Evolutionary conservation across 2,329 filamentous ascomycete genomes (phyloP).

Genomic region (Rhinocladiella mackenziei): DNA sequence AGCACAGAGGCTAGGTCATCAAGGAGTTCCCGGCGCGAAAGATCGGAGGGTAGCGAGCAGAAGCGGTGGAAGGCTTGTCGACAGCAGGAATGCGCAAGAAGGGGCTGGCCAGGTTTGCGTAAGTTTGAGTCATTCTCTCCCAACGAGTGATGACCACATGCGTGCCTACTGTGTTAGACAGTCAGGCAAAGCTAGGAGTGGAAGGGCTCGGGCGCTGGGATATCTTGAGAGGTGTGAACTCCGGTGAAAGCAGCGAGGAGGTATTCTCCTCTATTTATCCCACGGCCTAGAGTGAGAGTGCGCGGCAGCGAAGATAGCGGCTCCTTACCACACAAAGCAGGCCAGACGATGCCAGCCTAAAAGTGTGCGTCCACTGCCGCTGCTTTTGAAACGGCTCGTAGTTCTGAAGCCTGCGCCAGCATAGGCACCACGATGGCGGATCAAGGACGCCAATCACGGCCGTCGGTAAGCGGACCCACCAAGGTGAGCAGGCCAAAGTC

Average conservation of each 20-base stretch:
- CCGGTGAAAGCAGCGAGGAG: not conserved
- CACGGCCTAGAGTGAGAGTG: too few relatives aligned
- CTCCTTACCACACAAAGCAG: too few relatives aligned
- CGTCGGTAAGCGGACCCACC: too few relatives aligned
- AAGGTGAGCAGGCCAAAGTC: too few relatives aligned
- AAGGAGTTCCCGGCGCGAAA: not conserved
- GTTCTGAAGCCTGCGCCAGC: too few relatives aligned
- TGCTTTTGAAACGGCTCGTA: too few relatives aligned
- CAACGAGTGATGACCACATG: not conserved
- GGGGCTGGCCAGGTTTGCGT: not conserved
- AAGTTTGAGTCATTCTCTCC: not conserved
- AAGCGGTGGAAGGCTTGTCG: not conserved
- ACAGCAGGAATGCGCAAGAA: not conserved
- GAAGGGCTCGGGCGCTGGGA: not conserved
- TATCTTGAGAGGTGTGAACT: not conserved
- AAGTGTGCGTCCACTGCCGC: too few relatives aligned
- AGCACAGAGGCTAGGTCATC: not conserved
- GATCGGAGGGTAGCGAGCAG: not conserved
- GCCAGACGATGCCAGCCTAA: too few relatives aligned
- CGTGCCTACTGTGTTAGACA: not conserved
- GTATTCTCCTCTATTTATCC: too few relatives aligned
- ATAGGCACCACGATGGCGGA: too few relatives aligned
- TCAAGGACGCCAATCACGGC: too few relatives aligned
- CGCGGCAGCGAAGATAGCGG: too few relatives aligned
- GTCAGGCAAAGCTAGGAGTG: not conserved